Base-by-base conservation (phyloP, 139 green algal species). In the Yamagishiella unicocca region DNA sequence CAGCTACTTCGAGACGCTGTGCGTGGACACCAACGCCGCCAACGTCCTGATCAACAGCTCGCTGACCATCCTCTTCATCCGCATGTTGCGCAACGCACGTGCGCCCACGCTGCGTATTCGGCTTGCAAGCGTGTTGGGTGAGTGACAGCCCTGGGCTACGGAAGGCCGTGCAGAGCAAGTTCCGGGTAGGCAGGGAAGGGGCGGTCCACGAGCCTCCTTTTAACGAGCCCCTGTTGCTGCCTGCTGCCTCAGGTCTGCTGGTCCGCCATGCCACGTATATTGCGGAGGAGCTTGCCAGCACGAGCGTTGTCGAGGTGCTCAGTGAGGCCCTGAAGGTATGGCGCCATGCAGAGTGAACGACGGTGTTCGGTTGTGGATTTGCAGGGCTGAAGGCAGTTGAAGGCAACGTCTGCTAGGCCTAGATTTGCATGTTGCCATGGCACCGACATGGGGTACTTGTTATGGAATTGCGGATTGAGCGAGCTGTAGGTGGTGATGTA, bases 251-350 rank as follows among this genome's bases (percentile, higher is more conserved):
- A 71, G 83, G 96, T 29, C 87, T 98, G 80, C 92, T 99, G 19
- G 89, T 99, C 53, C 94, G 97, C 10, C 96, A 99, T 82, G 96
- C 97, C 10, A 98, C 97, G 19, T 95, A 92, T 89, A 98, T 99
- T 70, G 90, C 90, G 0, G 93, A 97, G 71, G 92, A 97, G 84
- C 84, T 95, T 68, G 91, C 91, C 0, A 73, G 78, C n/a, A 95
- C 93, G 67, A 92, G 95, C 9, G 86, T 97, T 24, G 90, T 98
- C 61, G 91, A 94, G 61, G 94, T 95, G 68, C 92, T 99, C 40
- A 92, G 92, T 33, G 94, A 97, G 66, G 92, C 89, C 21, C 88
- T 98, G 9, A 91, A 91, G 78, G 90, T 91, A 46, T 1, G 74
- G n/a, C n/a, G n/a, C n/a, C n/a, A n/a, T 22, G 58, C 14, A 33